Evolutionary conservation across 306 rosid species (phyloP).

Genomic region (peach (Prunus persica)): DNA sequence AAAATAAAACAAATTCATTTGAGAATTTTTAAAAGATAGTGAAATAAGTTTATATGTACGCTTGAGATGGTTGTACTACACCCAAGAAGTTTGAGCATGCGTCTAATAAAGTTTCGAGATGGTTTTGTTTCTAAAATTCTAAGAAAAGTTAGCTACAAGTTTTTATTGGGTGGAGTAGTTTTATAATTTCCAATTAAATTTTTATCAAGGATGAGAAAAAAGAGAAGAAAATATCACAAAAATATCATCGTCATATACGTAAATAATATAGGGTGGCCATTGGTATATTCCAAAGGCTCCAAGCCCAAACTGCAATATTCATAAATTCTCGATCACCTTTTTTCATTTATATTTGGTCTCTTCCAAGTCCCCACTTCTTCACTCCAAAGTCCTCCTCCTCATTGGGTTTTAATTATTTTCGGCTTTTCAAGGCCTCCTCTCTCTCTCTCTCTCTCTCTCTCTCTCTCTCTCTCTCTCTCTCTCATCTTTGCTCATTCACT

Average conservation of each 20-base stretch:
- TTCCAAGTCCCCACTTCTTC: conserved; percentile 13
- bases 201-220: background rate
- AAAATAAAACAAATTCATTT: too few species aligned
- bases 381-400: conserved; percentile 13
- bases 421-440: conserved; percentile 3
- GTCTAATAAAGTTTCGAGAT: too few species aligned
- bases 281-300: background rate
- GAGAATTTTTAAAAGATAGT: too few species aligned
- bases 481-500: background rate
- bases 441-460: background rate
- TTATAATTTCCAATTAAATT: background rate
- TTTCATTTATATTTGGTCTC: conserved; percentile 18
- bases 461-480: background rate
- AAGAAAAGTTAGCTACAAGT: too few species aligned
- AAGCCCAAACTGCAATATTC: background rate
- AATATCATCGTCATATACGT: background rate
- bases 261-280: background rate
- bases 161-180: too few species aligned
- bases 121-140: too few species aligned
- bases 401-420: conserved; percentile 18
- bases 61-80: too few species aligned
- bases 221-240: background rate
- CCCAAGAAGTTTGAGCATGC: too few species aligned
- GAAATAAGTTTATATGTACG: too few species aligned
- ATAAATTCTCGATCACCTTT: background rate